Evolutionary conservation across 441 rosid genomes (phyloP).

Genomic region (Adansonia rubrostipa): DNA sequence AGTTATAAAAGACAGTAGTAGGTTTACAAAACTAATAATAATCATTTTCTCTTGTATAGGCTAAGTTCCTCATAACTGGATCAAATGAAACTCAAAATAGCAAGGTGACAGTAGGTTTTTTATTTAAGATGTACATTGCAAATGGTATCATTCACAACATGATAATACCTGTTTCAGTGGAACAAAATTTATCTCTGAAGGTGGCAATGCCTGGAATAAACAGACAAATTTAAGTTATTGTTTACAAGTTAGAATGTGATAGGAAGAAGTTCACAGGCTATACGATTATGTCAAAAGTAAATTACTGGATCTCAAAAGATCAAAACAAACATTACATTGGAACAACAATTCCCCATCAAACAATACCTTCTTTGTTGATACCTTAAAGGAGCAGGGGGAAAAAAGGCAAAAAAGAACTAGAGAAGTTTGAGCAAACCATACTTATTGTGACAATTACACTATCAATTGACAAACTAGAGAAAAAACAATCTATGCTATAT

Average conservation of each 20-base stretch:
- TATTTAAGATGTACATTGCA: constrained; percentile 6
- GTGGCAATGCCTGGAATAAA: constrained; percentile 80
- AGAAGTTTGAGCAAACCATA: not conserved
- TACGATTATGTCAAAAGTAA: not conserved
- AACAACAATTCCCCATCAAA: not conserved
- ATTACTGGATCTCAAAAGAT: not conserved
- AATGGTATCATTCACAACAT: not conserved
- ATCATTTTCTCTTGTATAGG: constrained; percentile 19
- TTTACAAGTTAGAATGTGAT: not conserved
- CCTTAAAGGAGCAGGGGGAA: not conserved
- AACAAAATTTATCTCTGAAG: constrained; percentile 71
- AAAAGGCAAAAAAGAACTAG: not conserved
- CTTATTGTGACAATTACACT: not conserved
- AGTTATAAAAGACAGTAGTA: not conserved
- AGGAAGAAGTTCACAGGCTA: not conserved
- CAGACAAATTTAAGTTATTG: constrained; percentile 19
- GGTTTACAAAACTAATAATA: not conserved
- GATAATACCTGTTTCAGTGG: constrained; percentile 81
- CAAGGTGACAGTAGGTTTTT: not conserved
- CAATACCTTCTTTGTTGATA: not conserved
- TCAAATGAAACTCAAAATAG: not conserved
- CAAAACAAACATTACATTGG: not conserved
- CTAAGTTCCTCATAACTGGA: not conserved
- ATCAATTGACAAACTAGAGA: not conserved
- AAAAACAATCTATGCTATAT: not conserved